These are phyloP conservation scores for Ogataea trehalophila DNA, from an alignment of 805 yeast species.

Conservation along the genomic window DNA sequence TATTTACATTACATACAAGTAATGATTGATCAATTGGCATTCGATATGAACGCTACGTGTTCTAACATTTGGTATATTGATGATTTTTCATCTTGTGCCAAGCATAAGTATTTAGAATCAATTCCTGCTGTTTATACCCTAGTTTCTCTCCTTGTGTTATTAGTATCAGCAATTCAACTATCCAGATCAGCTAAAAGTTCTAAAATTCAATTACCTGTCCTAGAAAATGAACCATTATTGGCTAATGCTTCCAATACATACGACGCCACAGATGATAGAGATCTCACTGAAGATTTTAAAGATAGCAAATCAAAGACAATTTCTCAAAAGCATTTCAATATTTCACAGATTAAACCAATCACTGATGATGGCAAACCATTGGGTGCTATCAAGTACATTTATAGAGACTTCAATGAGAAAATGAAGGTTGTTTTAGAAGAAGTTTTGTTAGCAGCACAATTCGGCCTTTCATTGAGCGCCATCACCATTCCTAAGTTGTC, in stretches of 20 bases:
- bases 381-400: conserved; percentile 45
- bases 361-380: conserved; percentile 60
- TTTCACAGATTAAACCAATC: conserved; percentile 47
- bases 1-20: too few species aligned
- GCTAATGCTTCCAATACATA: conserved; percentile 1
- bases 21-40: not conserved
- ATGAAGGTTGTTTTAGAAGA: conserved; percentile 46
- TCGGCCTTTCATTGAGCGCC: conserved; percentile 33
- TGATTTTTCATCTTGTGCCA: conserved; percentile 46
- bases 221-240: conserved; percentile 19
- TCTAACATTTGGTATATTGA: conserved; percentile 29
- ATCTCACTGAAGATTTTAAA: not conserved
- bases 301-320: conserved; percentile 14
- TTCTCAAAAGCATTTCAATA: conserved; percentile 62
- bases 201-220: conserved; percentile 1
- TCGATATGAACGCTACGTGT: conserved; percentile 8
- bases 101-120: conserved; percentile 33
- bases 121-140: conserved; percentile 28
- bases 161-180: conserved; percentile 2
- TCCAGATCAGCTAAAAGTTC: conserved; percentile 4
- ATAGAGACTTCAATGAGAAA: conserved; percentile 49
- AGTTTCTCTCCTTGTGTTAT: conserved; percentile 27
- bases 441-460: conserved; percentile 34
- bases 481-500: conserved; percentile 29
- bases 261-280: conserved; percentile 23